Evolutionary conservation across 768 basidiomycete genomes (phyloP), one percentile per base, ranked within the genome.

Genomic region (Infundibulicybe gibba): DNA sequence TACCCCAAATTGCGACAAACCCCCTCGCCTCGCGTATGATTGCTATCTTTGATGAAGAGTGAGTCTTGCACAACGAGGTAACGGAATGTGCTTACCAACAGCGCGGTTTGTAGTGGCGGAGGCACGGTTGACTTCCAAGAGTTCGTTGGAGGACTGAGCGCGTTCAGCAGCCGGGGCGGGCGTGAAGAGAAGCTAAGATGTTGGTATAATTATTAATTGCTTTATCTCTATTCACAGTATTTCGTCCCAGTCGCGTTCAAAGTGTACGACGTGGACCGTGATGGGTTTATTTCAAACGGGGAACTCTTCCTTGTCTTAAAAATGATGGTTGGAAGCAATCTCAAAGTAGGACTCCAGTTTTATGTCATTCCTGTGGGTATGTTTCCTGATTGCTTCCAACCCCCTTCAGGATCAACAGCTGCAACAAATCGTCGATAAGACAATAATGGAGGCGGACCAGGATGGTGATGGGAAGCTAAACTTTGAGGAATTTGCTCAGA

Each of bases 291-390:
- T 64, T 97, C 94, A 11, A 99, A 99, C 60, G 97, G 97, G 47
- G 97, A 99, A 68, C 81, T 99, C 25, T 99, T 97, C 73, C 72
- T 99, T 40, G 97, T 99, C 33, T 73, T 99, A 54, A 99, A 99
- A 79, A 98, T 98, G 92, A 99, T 99, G 97, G 97, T 98, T 42
- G 97, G 97, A 31, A 97, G 89, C 66, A 99, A 99, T 67, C 73
- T 99, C 58, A 99, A 99, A 77, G 93, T 93, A 41, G 49, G 66
- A 48, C 20, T 50, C 39, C 32, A 21, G 20, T n/a, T 32, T 8
- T 41, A 41, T 49, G 53, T 25, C 35, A 17, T 43, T 33, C 49
- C 32, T 31, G 9, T 47, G 40, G 31, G 39, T 32, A 43, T 45
- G 37, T 30, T 48, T 39, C 39, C 45, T 38, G 35, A 45, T 43